Evolutionary conservation across 345 rosid genomes (phyloP).

Genomic region (Corymbia maculata): DNA sequence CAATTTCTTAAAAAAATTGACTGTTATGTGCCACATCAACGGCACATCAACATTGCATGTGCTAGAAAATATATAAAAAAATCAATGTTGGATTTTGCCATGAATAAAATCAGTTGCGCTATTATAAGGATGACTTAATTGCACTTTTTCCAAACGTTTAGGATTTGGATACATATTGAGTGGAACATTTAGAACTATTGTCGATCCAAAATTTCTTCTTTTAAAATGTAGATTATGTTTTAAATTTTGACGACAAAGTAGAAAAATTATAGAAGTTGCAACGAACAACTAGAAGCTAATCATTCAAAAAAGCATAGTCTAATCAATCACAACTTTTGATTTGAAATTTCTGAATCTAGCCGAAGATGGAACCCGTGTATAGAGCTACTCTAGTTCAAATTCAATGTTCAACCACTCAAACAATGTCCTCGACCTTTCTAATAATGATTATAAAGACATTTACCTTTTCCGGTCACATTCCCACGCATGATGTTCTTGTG

Average conservation of each 20-base stretch:
- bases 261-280: not conserved
- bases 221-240: not conserved
- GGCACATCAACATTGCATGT: not conserved
- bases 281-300: not conserved
- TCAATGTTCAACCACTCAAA: not conserved
- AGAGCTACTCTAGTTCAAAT: not conserved
- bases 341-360: not conserved
- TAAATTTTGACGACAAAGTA: not conserved
- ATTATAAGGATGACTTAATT: not conserved
- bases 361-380: not conserved
- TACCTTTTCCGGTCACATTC: not conserved
- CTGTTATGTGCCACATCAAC: not conserved
- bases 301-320: not conserved
- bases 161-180: not conserved
- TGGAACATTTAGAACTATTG: not conserved
- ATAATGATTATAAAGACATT: not conserved
- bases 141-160: not conserved
- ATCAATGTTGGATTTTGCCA: not conserved
- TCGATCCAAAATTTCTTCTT: not conserved
- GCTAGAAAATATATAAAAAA: not conserved
- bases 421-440: not conserved
- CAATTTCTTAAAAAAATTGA: not conserved
- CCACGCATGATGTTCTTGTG: not conserved
- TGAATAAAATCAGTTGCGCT: not conserved
- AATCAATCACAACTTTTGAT: not conserved